These are phyloP conservation scores for Hanseniaspora singularis DNA, from an alignment of 805 yeast species.

Conservation along the genomic window DNA sequence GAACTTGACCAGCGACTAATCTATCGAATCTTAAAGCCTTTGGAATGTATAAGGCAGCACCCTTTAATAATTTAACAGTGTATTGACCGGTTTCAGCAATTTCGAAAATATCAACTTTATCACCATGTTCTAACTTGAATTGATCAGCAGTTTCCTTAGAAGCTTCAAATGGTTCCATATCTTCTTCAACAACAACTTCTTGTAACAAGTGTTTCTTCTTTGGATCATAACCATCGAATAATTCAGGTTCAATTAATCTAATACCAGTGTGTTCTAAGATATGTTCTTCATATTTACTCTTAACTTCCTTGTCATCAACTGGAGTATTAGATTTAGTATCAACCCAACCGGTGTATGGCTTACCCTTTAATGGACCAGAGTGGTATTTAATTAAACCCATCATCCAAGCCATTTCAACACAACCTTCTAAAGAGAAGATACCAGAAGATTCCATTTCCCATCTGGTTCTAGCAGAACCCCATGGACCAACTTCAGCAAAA, in stretches of 20 bases:
- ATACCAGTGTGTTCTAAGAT: constrained; percentile 92
- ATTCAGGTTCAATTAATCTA: constrained; percentile 89
- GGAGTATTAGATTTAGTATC: constrained; percentile 88
- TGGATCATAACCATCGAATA: constrained; percentile 90
- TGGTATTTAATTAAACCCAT: constrained; percentile 96
- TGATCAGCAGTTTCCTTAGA: constrained; percentile 92
- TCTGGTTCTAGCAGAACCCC: constrained; percentile 98
- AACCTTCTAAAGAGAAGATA: constrained; percentile 91
- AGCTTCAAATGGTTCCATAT: constrained; percentile 88
- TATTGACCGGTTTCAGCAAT: constrained; percentile 83
- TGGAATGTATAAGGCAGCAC: constrained; percentile 83
- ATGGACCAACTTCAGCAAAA: constrained; percentile 96
- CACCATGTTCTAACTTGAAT: constrained; percentile 88
- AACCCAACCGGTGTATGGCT: constrained; percentile 93
- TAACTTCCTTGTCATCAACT: constrained; percentile 88
- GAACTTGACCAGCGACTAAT: constrained; percentile 70
- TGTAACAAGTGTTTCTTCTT: constrained; percentile 84
- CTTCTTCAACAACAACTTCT: constrained; percentile 94
- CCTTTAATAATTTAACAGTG: constrained; percentile 81
- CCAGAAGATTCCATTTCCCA: constrained; percentile 99
- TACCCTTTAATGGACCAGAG: constrained; percentile 51
- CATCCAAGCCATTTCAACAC: constrained; percentile 99
- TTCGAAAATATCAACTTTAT: constrained; percentile 81
- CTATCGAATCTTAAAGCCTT: constrained; percentile 60
- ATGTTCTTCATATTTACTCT: constrained; percentile 77